A percentile compares a stretch with the other conserved stretches of the same genome.
These are phyloP conservation scores for Vaccinium myrtillus DNA, from an alignment of 148 eudicot genomes.

Conservation along the genomic window DNA sequence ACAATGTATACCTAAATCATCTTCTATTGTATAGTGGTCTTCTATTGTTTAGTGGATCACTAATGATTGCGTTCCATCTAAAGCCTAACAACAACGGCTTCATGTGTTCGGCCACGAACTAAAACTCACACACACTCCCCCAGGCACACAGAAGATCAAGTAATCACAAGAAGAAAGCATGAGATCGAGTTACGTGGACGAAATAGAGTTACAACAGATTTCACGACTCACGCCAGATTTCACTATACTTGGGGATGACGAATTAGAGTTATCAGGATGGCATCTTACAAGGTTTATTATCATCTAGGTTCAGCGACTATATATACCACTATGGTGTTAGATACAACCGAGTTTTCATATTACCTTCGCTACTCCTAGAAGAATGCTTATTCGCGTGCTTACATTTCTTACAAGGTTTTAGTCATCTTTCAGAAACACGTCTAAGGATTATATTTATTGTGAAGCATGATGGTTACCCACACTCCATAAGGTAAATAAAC, in stretches of 20 bases:
- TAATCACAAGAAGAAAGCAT: not conserved
- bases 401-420: not conserved
- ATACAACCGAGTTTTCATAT: not conserved
- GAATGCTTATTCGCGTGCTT: not conserved
- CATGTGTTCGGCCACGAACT: not conserved
- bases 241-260: not conserved
- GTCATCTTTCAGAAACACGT: not conserved
- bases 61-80: not conserved
- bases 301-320: not conserved
- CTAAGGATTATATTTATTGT: not conserved
- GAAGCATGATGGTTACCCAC: not conserved
- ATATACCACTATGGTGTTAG: not conserved
- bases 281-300: not conserved
- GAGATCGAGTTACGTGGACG: not conserved
- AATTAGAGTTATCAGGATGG: not conserved
- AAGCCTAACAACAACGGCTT: not conserved
- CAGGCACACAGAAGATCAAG: not conserved
- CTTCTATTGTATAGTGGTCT: constrained; percentile 1
- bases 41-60: not conserved
- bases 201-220: not conserved
- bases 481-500: constrained; percentile 1
- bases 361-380: not conserved
- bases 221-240: not conserved
- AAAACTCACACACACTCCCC: not conserved
- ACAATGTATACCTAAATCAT: not conserved